Base-by-base conservation (phyloP, 2,329 filamentous ascomycete species). In the Verticillium nubilum region DNA sequence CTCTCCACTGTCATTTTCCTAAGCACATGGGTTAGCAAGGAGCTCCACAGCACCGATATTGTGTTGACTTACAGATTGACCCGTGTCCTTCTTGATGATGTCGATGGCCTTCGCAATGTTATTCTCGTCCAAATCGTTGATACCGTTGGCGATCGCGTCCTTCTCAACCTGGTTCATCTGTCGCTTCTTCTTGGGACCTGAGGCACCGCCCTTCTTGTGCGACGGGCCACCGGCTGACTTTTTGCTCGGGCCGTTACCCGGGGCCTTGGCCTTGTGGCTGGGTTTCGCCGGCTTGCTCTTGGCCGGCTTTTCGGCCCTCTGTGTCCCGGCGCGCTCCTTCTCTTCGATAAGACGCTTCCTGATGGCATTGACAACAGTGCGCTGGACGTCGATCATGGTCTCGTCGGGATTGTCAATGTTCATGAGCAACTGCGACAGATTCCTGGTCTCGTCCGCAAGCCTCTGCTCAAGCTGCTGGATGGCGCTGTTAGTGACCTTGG, bases 1-100 rank as follows among this genome's bases (percentile, higher is more conserved):
- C 61, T 86, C 83, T 59, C 83, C 83, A 25, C 80, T 80, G 31
- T 80, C 82, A 63, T 85, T 85, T 70, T 86, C 83, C 81, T 84
- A 35, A 12, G 26, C 7, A 53, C 54, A 13, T 13, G 15, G 33
- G 57, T 64, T 25, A 64, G 62, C 6, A 52, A 47, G 13, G n/a
- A 23, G 10, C n/a, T 4, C 19, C n/a, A 4, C n/a, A 10, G 9
- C 19, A 23, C 42, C 9, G 4, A 71, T 73, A 78, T 4, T 4
- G 7, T 10, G 6, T 1, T n/a, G 19, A 82, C 80, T 85, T 82
- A 78, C 95, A 80, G 80, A 89, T 80, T 76, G 91, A 77, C 78
- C 91, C 74, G 77, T 96, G 65, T 96, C 94, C 64, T 86, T 86
- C 72, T 96, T 92, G 70, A 99, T 98, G 63, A 98, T 93, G 61